Base-by-base conservation (phyloP, 257 asterid species). In the Solanum boliviense region DNA sequence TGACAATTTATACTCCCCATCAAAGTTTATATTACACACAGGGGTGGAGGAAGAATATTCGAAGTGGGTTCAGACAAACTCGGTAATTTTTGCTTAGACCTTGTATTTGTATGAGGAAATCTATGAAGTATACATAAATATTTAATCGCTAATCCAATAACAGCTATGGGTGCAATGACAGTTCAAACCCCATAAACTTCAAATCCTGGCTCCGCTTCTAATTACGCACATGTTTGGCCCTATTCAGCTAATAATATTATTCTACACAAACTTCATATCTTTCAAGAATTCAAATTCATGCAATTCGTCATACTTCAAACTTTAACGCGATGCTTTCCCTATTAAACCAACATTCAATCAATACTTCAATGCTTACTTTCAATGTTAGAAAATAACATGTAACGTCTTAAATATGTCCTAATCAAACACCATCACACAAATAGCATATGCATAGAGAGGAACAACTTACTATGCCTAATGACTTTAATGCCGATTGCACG, bases 401-500 rank as follows among this genome's bases (percentile, higher is more conserved):
- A 81, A 29, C 11, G 16, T 58, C 58, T 85, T 38, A 13, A n/a
- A 3, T 81, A 48, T 18, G 41, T 81, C 35, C 68, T 9, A 16
- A 23, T 46, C 68, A 81, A 78, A 78, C 84, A 78, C 5, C 20
- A 13, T 25, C 84, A 41, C 11, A 78, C 8, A 41, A 78, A 78
- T n/a, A 25, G 35, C 38, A 78, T 25, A 41, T 3, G 65, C 65
- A 79, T 44, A 27, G 62, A 44, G 39, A 38, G 23, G 23, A 86
- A 78, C 70, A 88, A 87, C 98, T 86, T 94, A 97, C 98, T 87
- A 81, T 96, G 99, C 35, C 95, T 89, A 84, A 97, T 93, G 84
- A 97, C 99, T 93, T 94, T 94, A 89, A 96, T 97, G 73, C 98
- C 98, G 52, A 96, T 96, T 15, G 95, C 93, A 84, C 89, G 90